These are phyloP conservation scores for Loxodes magnus DNA, from an alignment of 73 alveolate genomes.

Conservation along the genomic window DNA sequence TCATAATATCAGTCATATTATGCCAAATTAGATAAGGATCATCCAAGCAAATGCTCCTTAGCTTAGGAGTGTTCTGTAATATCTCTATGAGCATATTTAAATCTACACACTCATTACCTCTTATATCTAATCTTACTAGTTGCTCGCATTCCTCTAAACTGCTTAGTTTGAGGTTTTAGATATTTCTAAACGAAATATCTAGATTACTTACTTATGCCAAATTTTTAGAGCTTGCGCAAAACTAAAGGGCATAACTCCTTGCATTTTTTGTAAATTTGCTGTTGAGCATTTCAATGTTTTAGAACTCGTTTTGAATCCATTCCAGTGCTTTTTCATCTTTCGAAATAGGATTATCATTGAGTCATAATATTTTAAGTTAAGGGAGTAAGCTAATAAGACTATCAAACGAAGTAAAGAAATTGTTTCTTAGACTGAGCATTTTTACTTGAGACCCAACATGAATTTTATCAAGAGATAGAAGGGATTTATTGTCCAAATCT, in stretches of 20 bases:
- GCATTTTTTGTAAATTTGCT: constrained; percentile 61
- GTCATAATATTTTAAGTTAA: constrained; percentile 63
- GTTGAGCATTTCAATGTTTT: constrained; percentile 52
- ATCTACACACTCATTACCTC: constrained; percentile 19
- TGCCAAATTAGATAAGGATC: neutral
- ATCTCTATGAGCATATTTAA: neutral
- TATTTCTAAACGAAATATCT: constrained; percentile 53
- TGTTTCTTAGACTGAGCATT: constrained; percentile 22
- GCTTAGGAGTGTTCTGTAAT: neutral
- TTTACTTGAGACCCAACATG: constrained; percentile 9
- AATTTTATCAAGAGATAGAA: constrained; percentile 9
- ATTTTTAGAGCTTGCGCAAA: constrained; percentile 14
- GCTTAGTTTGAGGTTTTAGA: constrained; percentile 16
- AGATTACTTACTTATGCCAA: constrained; percentile 37
- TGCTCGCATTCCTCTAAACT: constrained; percentile 42
- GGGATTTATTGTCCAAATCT: constrained; percentile 33
- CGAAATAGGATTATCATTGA: constrained; percentile 62
- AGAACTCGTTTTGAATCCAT: constrained; percentile 42
- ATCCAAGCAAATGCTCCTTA: neutral
- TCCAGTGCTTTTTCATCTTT: constrained; percentile 43
- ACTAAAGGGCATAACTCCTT: constrained; percentile 58
- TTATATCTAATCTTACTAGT: constrained; percentile 13
- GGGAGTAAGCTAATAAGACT: constrained; percentile 18
- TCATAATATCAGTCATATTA: constrained; percentile 26
- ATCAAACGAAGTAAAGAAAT: constrained; percentile 9